Base-by-base conservation (phyloP, 352 stramenopile genomes). In the Phytophthora citricola region DNA sequence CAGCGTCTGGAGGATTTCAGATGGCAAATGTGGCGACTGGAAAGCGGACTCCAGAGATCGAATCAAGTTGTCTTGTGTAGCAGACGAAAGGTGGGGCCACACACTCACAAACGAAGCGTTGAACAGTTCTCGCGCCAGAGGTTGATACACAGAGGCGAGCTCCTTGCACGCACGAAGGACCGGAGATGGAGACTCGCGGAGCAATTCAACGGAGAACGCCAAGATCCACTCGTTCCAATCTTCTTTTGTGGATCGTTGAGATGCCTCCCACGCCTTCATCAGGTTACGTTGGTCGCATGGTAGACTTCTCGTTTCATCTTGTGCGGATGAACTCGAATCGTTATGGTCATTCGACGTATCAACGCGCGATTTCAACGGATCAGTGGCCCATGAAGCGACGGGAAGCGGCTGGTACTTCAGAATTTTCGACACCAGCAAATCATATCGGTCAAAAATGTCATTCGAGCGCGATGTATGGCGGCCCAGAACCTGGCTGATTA, bases 221-320 rank as follows among this genome's bases (percentile, higher is more conserved):
- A 98, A 81, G 78, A 99, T 99, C 98, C 98, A 99, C 71, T 99
- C 97, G 56, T 95, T 96, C 97, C 98, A 99, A 68, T 99, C 98
- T 59, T 96, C 89, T 49, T 95, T 95, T 10, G 87, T 96, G 11
- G 82, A 89, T 45, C 87, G 80, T 46, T 96, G 87, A 9, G 87
- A 90, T 39, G 84, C 79, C 43, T 96, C 89, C 89, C 89, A 96
- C 9, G 89, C 89, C 47, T 94, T 94, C 73, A 92, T 83, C 20
- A 96, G 65, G 50, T 94, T 92, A 40, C 83, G 82, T 60, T 96
- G 87, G 47, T 96, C 86, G 51, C 85, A 93, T 15, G 88, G 88
- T 17, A 94, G 59, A 39, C 69, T 90, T 49, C 92, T 96, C 2
- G 78, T 80, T 66, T 95, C 87, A 48, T 94, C 87, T 54, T 71